phyloP scores from a whole-genome alignment of 2,329 filamentous ascomycete genomes.

The Xylaria sp. region DNA sequence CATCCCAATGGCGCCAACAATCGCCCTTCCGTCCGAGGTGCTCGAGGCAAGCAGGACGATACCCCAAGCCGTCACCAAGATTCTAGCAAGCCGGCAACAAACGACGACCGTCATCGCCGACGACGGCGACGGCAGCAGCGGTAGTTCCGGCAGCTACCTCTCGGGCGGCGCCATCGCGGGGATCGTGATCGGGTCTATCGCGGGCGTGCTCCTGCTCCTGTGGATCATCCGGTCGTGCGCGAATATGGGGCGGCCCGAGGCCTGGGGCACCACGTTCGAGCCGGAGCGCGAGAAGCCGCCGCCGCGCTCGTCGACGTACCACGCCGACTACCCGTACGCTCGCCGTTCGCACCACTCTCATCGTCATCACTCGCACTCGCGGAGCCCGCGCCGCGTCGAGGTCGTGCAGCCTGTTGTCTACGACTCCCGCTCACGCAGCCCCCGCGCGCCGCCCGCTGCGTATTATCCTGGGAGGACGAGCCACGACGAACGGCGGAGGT shows the following conservation, averaged over 20 bases:
- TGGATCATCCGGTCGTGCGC: conserved; percentile 55
- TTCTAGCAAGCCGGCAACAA: conserved; percentile 34
- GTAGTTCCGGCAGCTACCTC: conserved; percentile 39
- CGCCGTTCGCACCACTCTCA: conserved; percentile 24
- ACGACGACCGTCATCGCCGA: conserved; percentile 37
- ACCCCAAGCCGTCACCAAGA: conserved; percentile 31
- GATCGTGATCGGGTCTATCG: conserved; percentile 56
- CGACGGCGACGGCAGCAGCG: conserved; percentile 8
- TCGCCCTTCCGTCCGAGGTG: conserved; percentile 17
- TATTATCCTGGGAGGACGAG: conserved; percentile 28
- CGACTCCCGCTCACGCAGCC: conserved; percentile 31
- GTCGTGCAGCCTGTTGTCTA: conserved; percentile 36
- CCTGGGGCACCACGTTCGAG: conserved; percentile 38
- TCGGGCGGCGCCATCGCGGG: conserved; percentile 57
- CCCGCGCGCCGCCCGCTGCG: conserved; percentile 33
- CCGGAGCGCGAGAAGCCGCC: conserved; percentile 36
- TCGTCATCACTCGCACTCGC: conserved; percentile 30
- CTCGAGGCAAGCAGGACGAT: conserved; percentile 34
- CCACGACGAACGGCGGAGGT: conserved; percentile 31
- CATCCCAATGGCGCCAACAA: conserved; percentile 33
- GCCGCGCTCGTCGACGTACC: conserved; percentile 7
- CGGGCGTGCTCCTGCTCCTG: conserved; percentile 51
- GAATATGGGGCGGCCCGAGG: conserved; percentile 43
- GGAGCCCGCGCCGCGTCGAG: conserved; percentile 24
- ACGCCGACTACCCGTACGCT: conserved; percentile 20